Evolutionary conservation across 371 early-diverging fungal genomes (phyloP).

Genomic region (Rhizopus delemar): DNA sequence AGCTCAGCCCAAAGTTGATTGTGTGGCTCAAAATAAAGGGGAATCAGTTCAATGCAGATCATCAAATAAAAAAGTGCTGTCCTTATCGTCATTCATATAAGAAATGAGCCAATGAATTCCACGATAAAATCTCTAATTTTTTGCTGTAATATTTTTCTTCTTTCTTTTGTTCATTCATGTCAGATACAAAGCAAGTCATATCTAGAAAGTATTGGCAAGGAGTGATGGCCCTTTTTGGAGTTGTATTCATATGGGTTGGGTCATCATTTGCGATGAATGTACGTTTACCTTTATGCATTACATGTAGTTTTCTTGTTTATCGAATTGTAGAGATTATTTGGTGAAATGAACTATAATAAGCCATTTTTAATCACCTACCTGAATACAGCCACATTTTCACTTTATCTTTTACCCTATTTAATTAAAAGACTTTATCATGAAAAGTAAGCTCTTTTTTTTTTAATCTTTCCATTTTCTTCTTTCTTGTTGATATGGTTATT

Average conservation of each 20-base stretch:
- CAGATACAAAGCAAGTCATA: constrained; percentile 22
- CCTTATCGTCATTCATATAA: neutral
- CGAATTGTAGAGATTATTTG: constrained; percentile 59
- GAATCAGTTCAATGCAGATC: too few species aligned
- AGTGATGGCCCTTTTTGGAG: constrained; percentile 58
- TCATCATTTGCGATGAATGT: constrained; percentile 76
- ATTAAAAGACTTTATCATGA: constrained; percentile 13
- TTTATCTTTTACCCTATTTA: constrained; percentile 58
- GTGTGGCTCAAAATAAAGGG: too few species aligned
- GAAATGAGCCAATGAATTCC: neutral
- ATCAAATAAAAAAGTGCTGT: too few species aligned
- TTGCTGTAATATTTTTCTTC: neutral
- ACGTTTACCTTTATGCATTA: constrained; percentile 18
- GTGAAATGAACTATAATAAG: constrained; percentile 62
- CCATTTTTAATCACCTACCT: constrained; percentile 76
- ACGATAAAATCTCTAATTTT: neutral
- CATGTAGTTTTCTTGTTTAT: neutral
- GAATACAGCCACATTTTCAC: constrained; percentile 72
- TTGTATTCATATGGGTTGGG: constrained; percentile 76
- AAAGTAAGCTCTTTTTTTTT: neutral
- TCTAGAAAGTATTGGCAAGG: constrained; percentile 54
- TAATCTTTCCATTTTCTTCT: too few species aligned
- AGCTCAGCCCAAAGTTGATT: too few species aligned
- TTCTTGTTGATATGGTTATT: neutral
- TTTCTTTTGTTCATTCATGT: constrained; percentile 1